These are phyloP conservation scores for Lentinula sp. DNA, from an alignment of 768 basidiomycete species.

Conservation along the genomic window DNA sequence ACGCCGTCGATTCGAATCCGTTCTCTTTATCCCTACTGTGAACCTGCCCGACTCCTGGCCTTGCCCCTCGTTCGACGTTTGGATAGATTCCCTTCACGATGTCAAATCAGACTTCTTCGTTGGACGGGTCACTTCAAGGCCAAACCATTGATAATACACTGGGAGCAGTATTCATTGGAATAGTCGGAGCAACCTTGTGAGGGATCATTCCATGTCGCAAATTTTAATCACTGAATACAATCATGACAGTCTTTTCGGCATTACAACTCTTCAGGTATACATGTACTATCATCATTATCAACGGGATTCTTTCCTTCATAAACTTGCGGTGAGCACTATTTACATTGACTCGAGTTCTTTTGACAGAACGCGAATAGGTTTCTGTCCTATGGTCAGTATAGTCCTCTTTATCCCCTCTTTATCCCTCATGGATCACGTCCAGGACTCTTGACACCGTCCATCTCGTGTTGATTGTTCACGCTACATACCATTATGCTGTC, in stretches of 20 bases:
- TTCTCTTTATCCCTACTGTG: background rate
- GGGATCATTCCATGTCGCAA: slow-evolving; percentile 4
- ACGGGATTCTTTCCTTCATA: slow-evolving; percentile 21
- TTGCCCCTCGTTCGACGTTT: background rate
- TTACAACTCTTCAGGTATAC: slow-evolving; percentile 17
- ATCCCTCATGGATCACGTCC: background rate
- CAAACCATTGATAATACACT: slow-evolving; percentile 19
- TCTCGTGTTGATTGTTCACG: slow-evolving; percentile 25
- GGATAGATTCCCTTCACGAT: background rate
- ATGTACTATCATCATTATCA: slow-evolving; percentile 15
- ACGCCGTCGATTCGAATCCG: background rate
- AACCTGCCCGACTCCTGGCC: background rate
- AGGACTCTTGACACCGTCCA: slow-evolving; percentile 31
- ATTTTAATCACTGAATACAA: background rate
- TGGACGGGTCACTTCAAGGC: background rate
- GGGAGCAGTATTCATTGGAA: slow-evolving; percentile 22
- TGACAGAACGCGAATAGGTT: slow-evolving; percentile 18
- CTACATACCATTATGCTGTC: slow-evolving; percentile 30
- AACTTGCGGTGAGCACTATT: slow-evolving; percentile 22
- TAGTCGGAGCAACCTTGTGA: slow-evolving; percentile 21
- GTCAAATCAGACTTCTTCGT: background rate
- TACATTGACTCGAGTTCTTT: background rate
- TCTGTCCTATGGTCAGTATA: slow-evolving; percentile 26
- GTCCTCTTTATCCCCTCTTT: background rate
- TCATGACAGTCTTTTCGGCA: slow-evolving; percentile 14